Conservation (phyloP, 108 stramenopile species). For the Fragilariopsis cylindrus region DNA sequence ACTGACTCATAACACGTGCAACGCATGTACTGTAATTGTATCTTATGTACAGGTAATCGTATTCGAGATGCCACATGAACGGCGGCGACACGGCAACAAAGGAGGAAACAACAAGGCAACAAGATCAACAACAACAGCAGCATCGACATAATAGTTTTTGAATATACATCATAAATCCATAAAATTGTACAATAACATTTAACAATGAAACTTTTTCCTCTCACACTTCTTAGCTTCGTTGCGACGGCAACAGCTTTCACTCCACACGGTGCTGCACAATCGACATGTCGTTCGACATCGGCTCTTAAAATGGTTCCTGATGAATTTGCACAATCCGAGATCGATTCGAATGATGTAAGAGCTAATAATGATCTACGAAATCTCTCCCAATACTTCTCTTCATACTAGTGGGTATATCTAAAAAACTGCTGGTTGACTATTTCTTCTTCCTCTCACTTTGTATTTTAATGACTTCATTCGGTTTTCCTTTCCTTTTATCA, state of each 20-base stretch:
- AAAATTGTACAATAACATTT: no score
- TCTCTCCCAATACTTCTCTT: no score
- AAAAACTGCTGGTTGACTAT: background rate
- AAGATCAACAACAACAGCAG: no score
- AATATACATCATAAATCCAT: no score
- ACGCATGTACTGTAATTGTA: no score
- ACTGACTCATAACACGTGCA: no score
- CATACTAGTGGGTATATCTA: background rate
- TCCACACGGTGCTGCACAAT: constrained; percentile 3
- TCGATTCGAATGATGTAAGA: constrained; percentile 64
- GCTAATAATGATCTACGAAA: background rate
- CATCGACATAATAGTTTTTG: no score
- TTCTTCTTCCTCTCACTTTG: background rate
- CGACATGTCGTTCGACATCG: background rate
- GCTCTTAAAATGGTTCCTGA: constrained; percentile 13
- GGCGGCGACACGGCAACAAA: no score
- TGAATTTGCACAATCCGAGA: constrained; percentile 74
- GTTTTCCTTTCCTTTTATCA: background rate
- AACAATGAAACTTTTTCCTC: constrained; percentile 13
- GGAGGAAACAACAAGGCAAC: no score
- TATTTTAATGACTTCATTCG: background rate
- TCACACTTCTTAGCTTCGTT: constrained; percentile 1
- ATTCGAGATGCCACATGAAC: no score
- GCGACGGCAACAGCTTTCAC: constrained; percentile 20
- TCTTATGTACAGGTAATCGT: no score